Base-by-base conservation (phyloP, 805 yeast species). In the Candida vaughaniae region DNA sequence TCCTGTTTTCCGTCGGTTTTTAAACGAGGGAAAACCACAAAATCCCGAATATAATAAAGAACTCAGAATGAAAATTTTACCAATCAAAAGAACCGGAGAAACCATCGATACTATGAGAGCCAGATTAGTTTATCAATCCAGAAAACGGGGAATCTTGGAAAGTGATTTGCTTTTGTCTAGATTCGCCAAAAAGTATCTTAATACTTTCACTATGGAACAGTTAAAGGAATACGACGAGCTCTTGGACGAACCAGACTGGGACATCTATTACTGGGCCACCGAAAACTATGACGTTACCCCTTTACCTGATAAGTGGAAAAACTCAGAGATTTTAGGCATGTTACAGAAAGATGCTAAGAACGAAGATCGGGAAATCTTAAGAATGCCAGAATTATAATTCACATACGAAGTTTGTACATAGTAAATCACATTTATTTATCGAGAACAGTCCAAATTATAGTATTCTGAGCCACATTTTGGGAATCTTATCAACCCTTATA, bases 201-300 rank as follows among this genome's bases (percentile, higher is more conserved):
- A 71, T 25, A 54, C 56, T 0, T 74, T 93, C 69, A 68, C 73
- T 9, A 60, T 66, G 42, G 82, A 71, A 37, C 84, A 88, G 62
- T 67, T 93, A 36, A 83, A 79, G 31, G 98, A 93, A 60, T 93
- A 87, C 60, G 97, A 91, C 55, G 57, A 71, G 39, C 63, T 93
- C 40, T 71, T 93, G 55, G 95, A 93, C 60, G 95, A 91, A 62
- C 78, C 91, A n/a, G 99, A 93, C 62, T 93, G 99, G 99, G 99
- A 93, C 61, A 90, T 93, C 43, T 93, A 87, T 62, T 93, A 93
- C 66, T 91, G 99, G 99, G 95, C 95, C 17, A 88, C 97, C 2
- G 78, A 77, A 47, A 87, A 90, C 58, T 85, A 66, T 52, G 80
- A 77, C 23, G 79, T 85, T 14, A 85, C 90, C 31, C 95, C 95